These are phyloP conservation scores for Chalaropsis thielavioides DNA, from an alignment of 2,329 filamentous ascomycete genomes.

Conservation along the genomic window DNA sequence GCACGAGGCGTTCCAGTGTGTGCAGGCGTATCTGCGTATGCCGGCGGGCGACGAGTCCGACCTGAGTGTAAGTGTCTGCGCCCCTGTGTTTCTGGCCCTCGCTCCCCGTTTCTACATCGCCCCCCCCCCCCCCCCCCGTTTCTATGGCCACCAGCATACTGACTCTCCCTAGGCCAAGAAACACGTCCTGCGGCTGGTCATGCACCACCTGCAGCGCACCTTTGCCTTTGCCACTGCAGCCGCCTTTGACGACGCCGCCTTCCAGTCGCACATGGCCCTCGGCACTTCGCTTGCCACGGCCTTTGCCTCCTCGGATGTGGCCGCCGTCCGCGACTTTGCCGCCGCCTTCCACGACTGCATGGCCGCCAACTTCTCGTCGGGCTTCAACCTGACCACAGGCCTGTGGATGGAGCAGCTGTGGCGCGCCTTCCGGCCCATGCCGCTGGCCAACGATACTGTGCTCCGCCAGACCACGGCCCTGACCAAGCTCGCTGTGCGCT, in stretches of 20 bases:
- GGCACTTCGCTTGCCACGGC: conserved; percentile 22
- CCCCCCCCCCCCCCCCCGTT: too few species aligned
- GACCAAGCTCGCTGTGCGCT: conserved; percentile 41
- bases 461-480: conserved; percentile 37
- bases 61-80: conserved; percentile 11
- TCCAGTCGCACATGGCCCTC: conserved; percentile 47
- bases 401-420: conserved; percentile 69
- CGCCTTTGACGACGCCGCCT: conserved; percentile 46
- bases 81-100: not conserved
- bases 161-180: conserved; percentile 13
- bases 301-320: conserved; percentile 5
- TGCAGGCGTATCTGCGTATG: conserved; percentile 31
- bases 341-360: conserved; percentile 30
- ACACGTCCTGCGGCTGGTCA: conserved; percentile 26
- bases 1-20: conserved; percentile 23
- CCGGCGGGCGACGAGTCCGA: conserved; percentile 1
- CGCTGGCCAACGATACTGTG: conserved; percentile 33
- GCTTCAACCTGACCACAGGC: conserved; percentile 60
- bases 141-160: too few species aligned
- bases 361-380: conserved; percentile 46
- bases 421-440: conserved; percentile 52
- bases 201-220: conserved; percentile 43
- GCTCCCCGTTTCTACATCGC: too few species aligned
- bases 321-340: conserved; percentile 25
- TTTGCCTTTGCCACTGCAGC: conserved; percentile 31